Percentiles rank a stretch among this genome's conserved stretches.
Evolutionary conservation across 2,329 filamentous ascomycete species (phyloP).

Genomic region (Curvularia verruculosa): DNA sequence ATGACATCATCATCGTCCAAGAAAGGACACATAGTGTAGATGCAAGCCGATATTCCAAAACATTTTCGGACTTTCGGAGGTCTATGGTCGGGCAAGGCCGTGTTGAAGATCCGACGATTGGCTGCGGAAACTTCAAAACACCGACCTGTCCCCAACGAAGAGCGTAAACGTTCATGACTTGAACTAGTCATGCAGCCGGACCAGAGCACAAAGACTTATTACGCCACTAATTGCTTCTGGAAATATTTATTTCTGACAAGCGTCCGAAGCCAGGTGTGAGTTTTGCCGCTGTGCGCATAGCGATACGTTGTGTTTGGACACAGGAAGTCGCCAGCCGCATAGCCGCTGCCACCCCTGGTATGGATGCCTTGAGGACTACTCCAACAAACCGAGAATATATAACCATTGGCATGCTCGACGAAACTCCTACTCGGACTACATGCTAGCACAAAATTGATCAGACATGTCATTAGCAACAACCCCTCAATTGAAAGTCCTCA

Average conservation of each 20-base stretch:
- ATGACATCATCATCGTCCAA: background rate
- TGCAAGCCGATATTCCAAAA: background rate
- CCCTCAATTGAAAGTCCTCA: slow-evolving; percentile 39
- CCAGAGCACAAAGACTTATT: background rate
- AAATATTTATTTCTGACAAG: background rate
- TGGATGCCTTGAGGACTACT: slow-evolving; percentile 1
- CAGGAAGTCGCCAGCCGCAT: background rate
- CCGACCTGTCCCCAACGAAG: background rate
- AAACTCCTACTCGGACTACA: too few relatives aligned
- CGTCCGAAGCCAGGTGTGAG: background rate
- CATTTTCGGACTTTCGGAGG: background rate
- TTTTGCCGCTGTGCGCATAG: background rate
- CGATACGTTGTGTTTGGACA: background rate
- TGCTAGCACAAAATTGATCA: background rate
- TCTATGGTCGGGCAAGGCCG: background rate
- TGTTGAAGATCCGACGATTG: background rate
- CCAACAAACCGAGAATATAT: background rate
- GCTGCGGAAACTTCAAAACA: background rate
- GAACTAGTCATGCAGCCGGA: background rate
- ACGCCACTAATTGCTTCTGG: background rate
- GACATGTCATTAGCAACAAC: slow-evolving; percentile 12
- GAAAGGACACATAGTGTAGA: background rate
- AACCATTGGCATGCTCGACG: background rate
- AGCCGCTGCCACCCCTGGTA: background rate
- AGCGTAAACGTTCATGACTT: background rate